Evolutionary conservation across 169 alveolate genomes (phyloP).

Genomic region (Cryptosporidium sp.): DNA sequence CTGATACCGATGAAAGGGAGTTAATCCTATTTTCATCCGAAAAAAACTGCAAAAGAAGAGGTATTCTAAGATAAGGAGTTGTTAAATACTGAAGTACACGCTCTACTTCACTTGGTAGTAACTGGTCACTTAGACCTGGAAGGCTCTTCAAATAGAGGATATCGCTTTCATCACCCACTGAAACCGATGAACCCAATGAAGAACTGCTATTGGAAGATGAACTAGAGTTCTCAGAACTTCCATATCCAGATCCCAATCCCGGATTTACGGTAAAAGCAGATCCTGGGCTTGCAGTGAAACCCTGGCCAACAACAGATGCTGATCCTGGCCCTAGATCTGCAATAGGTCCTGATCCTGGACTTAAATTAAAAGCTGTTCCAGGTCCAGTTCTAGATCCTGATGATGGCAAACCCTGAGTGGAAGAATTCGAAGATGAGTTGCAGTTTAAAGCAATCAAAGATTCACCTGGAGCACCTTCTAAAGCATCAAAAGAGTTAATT

Average conservation of each 20-base stretch:
- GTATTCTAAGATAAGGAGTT: constrained; percentile 87
- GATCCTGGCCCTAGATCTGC: background rate
- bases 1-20: constrained; percentile 80
- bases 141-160: constrained; percentile 82
- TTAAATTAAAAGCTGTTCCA: too few species aligned
- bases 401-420: too few species aligned
- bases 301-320: background rate
- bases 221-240: background rate
- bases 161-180: constrained; percentile 83
- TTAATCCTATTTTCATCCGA: constrained; percentile 83
- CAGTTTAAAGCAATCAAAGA: background rate
- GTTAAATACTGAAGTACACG: constrained; percentile 86
- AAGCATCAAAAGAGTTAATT: constrained; percentile 21
- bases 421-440: background rate
- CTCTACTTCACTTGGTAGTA: constrained; percentile 85
- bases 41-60: constrained; percentile 86
- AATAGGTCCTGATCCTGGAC: too few species aligned
- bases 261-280: background rate
- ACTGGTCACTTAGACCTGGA: constrained; percentile 82
- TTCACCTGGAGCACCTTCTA: background rate
- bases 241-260: background rate
- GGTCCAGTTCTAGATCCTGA: too few species aligned
- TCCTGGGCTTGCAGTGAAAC: background rate
- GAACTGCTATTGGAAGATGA: background rate
- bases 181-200: background rate